Evolutionary conservation across 805 yeast species (phyloP).

Genomic region (Debaryomyces castellii): DNA sequence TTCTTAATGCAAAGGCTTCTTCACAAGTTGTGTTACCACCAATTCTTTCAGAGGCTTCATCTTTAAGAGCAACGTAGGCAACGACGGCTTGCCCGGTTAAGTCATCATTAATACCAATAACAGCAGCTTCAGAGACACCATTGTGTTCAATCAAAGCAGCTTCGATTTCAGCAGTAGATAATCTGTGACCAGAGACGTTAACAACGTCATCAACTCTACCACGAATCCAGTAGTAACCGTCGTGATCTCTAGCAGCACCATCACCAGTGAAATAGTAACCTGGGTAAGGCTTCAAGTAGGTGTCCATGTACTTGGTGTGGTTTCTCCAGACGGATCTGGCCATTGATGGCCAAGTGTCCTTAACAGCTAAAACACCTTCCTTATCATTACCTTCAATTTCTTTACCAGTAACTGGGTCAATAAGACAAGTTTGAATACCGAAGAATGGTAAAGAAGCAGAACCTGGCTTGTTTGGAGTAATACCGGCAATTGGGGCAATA

Average conservation of each 20-base stretch:
- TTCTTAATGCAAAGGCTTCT: conserved; percentile 55
- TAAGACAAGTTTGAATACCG: conserved; percentile 70
- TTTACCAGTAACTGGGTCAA: conserved; percentile 73
- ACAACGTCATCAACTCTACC: conserved; percentile 90
- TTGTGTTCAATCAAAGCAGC: conserved; percentile 75
- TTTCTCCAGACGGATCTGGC: conserved; percentile 81
- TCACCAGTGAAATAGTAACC: conserved; percentile 86
- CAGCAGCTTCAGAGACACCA: conserved; percentile 75
- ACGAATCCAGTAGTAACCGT: conserved; percentile 82
- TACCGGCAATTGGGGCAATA: conserved; percentile 71
- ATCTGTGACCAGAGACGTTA: conserved; percentile 81
- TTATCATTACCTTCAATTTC: conserved; percentile 68
- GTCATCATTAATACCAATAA: conserved; percentile 80
- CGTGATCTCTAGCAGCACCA: conserved; percentile 84
- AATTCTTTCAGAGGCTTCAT: conserved; percentile 31
- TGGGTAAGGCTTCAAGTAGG: conserved; percentile 80
- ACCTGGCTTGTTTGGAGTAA: conserved; percentile 82
- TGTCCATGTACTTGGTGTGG: conserved; percentile 71
- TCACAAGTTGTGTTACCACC: conserved; percentile 33
- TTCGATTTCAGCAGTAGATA: conserved; percentile 88
- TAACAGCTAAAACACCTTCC: conserved; percentile 78
- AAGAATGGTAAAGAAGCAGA: conserved; percentile 83
- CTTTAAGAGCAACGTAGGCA: conserved; percentile 75
- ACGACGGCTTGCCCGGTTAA: conserved; percentile 86
- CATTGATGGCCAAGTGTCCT: conserved; percentile 80